Evolutionary conservation across 2,329 filamentous ascomycete genomes (phyloP).

Genomic region (Apiospora kogelbergensis): DNA sequence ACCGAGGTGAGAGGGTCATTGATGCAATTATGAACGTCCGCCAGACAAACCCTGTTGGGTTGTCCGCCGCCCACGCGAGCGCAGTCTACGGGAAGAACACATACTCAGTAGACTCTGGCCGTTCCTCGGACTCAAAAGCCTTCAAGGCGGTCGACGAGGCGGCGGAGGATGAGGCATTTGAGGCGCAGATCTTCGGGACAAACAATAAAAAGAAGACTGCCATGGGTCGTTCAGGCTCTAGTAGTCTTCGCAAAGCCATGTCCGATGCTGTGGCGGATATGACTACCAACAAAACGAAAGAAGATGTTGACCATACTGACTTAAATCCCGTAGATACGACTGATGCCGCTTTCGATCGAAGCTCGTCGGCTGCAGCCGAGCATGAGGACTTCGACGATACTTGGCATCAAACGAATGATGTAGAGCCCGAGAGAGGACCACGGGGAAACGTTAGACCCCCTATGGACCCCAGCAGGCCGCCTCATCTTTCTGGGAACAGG

Average conservation of each 20-base stretch:
- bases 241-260: neutral
- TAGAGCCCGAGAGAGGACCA: neutral
- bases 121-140: neutral
- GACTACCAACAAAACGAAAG: neutral
- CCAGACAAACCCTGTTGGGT: neutral
- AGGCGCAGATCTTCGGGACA: slow-evolving; percentile 5
- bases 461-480: neutral
- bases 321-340: neutral
- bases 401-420: neutral
- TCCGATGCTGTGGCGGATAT: slow-evolving; percentile 3
- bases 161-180: slow-evolving; percentile 3
- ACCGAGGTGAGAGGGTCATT: slow-evolving; percentile 8
- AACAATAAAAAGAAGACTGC: slow-evolving; percentile 1
- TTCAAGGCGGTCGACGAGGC: neutral
- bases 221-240: neutral
- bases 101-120: neutral
- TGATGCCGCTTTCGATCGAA: neutral
- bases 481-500: neutral
- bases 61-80: slow-evolving; percentile 4
- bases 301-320: slow-evolving; percentile 1
- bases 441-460: neutral
- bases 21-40: slow-evolving; percentile 6
- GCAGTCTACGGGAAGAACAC: slow-evolving; percentile 5
- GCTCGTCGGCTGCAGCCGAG: too few species aligned
- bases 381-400: neutral